phyloP scores from a whole-genome alignment of 2,329 filamentous ascomycete species.

The Arthrobotrys pseudoclavata region DNA sequence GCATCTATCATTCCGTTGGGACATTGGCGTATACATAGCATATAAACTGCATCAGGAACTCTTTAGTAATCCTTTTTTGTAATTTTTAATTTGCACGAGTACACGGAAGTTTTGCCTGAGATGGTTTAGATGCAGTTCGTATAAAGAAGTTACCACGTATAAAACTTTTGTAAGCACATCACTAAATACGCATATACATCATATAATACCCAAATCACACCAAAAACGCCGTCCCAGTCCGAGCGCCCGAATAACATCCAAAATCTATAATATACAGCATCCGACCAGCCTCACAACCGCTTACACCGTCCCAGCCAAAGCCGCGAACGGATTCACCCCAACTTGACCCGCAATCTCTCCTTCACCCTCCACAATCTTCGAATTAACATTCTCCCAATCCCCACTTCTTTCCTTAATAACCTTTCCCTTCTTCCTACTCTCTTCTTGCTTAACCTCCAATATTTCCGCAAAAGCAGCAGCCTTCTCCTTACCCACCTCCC shows the following conservation, averaged over 20 bases:
- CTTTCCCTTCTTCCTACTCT: slow-evolving; percentile 38
- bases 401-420: slow-evolving; percentile 55
- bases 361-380: slow-evolving; percentile 29
- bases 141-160: neutral
- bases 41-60: neutral
- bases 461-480: slow-evolving; percentile 50
- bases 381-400: slow-evolving; percentile 52
- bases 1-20: neutral
- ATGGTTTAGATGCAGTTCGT: neutral
- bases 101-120: neutral
- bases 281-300: neutral
- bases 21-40: neutral
- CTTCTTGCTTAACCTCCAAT: slow-evolving; percentile 47
- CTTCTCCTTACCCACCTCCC: slow-evolving; percentile 53
- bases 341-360: slow-evolving; percentile 38
- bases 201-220: neutral
- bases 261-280: slow-evolving; percentile 10
- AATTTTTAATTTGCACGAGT: slow-evolving; percentile 4
- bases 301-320: slow-evolving; percentile 40
- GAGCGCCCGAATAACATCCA: neutral
- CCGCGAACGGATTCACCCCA: slow-evolving; percentile 44
- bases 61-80: neutral
- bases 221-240: slow-evolving; percentile 12
- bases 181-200: neutral
- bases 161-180: neutral